phyloP scores from a whole-genome alignment of 139 green algal species.

The Picochlorum sp. region DNA sequence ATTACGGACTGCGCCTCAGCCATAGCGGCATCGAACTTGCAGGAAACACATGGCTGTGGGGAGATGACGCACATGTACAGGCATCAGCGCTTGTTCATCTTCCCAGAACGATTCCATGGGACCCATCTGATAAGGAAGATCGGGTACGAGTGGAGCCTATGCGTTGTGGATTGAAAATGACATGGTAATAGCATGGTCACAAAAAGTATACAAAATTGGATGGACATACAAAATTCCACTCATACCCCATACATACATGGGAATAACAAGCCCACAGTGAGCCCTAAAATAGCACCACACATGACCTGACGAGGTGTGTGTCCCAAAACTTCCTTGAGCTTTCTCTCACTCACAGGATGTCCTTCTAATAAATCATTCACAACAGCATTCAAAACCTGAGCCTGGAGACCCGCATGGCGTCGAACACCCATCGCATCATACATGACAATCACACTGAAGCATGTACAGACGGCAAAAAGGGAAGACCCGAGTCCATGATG shows the following conservation, averaged over 20 bases:
- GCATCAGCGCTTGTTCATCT: conserved; percentile 10
- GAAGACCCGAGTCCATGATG: conserved; percentile 70
- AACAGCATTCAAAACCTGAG: conserved; percentile 88
- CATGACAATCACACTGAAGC: conserved; percentile 95
- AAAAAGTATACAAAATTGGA: conserved; percentile 8
- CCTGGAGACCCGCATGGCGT: conserved; percentile 82
- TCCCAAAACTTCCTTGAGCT: conserved; percentile 95
- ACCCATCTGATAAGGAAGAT: conserved; percentile 16
- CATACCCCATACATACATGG: conserved; percentile 9
- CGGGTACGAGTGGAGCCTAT: conserved; percentile 20
- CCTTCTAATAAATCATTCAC: conserved; percentile 66
- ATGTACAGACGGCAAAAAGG: conserved; percentile 79
- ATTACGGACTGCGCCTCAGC: conserved; percentile 14
- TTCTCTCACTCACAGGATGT: conserved; percentile 56
- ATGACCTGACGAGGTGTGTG: conserved; percentile 88
- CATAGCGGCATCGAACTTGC: conserved; percentile 20
- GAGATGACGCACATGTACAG: conserved; percentile 1
- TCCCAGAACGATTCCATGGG: conserved; percentile 24
- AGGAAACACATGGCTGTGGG: not conserved
- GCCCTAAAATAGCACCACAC: conserved; percentile 35
- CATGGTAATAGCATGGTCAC: conserved; percentile 14
- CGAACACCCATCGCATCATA: conserved; percentile 96
- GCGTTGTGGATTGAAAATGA: conserved; percentile 30
- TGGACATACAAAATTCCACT: not conserved
- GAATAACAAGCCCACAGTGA: conserved; percentile 48